phyloP scores from a whole-genome alignment of 345 rosid genomes.

The Aethionema arabicum region DNA sequence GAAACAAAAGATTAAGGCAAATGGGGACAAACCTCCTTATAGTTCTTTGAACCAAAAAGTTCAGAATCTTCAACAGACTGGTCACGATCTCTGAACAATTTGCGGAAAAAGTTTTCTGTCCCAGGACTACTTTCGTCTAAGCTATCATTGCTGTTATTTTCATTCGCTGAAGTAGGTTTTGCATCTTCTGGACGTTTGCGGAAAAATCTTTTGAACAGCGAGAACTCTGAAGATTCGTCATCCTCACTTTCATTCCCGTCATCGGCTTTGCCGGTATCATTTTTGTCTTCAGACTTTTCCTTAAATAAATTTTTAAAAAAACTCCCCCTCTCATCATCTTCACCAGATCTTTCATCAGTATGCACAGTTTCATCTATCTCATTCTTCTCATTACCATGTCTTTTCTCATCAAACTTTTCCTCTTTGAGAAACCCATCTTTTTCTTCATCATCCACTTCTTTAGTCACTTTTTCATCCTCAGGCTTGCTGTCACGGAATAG shows the following conservation, averaged over 20 bases:
- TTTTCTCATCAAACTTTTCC: constrained; percentile 84
- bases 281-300: constrained; percentile 83
- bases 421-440: constrained; percentile 86
- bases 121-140: constrained; percentile 90
- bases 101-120: constrained; percentile 93
- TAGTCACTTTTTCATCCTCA: constrained; percentile 58
- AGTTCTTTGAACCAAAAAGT: constrained; percentile 75
- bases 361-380: constrained; percentile 48
- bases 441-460: constrained; percentile 77
- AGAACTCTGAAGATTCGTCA: constrained; percentile 84
- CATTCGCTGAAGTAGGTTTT: constrained; percentile 52
- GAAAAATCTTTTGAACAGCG: constrained; percentile 76
- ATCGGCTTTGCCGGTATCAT: constrained; percentile 45
- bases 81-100: constrained; percentile 92
- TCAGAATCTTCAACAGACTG: constrained; percentile 94
- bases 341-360: constrained; percentile 68
- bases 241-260: constrained; percentile 55
- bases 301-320: constrained; percentile 77
- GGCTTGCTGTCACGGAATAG: constrained; percentile 82
- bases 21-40: constrained; percentile 52
- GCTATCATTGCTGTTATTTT: constrained; percentile 47
- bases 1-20: not conserved
- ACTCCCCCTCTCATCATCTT: constrained; percentile 88
- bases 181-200: constrained; percentile 94
- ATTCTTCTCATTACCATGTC: constrained; percentile 53